Base-by-base conservation (phyloP, 2,329 filamentous ascomycete genomes). In the Paraconiothyrium brasiliense region DNA sequence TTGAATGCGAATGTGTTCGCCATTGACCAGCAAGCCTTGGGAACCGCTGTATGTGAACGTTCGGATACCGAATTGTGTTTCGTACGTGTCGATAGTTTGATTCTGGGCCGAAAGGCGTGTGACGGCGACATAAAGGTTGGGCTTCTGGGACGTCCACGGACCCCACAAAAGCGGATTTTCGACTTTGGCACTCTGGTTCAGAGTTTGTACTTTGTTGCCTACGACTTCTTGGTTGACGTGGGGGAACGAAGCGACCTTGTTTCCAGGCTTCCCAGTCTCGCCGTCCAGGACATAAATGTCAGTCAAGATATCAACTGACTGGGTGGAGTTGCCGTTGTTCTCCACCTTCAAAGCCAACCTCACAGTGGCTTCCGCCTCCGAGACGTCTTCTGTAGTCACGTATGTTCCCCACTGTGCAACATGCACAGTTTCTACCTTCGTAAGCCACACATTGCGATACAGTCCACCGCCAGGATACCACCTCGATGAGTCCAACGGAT, bases 391-490 rank as follows among this genome's bases (percentile, higher is more conserved):
- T 7, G 84, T 81, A 1, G 80, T 84, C 56, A 86, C 75, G 51
- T 78, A 83, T 0, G 84, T 85, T 1, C 84, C 84, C 49, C 75
- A 84, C 50, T 86, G 81, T 8, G 71, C 79, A 2, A 87, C 79
- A 64, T 86, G 84, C 0, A 76, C 73, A 1, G 76, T 66, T 41
- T 80, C 70, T 9, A 81, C 80, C 66, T 83, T 85, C 37, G 80
- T 79, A 11, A 86, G 76, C 84, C 84, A 86, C 9, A 86, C 77
- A 58, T 85, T 84, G 1, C 84, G 79, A 67, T 85, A 86, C n/a
- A 86, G 71, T 0, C 84, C 84, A 7, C 74, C 84, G 16, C 84
- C 84, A 7, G 84, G 83, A 64, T 85, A 86, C 82, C 83, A 86
- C 9, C 84, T 79, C 2, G 84, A 82, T 2, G 78, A 81, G 20